phyloP scores from a whole-genome alignment of 1,284 basidiomycete genomes.

The Fomitopsis schrenkii region DNA sequence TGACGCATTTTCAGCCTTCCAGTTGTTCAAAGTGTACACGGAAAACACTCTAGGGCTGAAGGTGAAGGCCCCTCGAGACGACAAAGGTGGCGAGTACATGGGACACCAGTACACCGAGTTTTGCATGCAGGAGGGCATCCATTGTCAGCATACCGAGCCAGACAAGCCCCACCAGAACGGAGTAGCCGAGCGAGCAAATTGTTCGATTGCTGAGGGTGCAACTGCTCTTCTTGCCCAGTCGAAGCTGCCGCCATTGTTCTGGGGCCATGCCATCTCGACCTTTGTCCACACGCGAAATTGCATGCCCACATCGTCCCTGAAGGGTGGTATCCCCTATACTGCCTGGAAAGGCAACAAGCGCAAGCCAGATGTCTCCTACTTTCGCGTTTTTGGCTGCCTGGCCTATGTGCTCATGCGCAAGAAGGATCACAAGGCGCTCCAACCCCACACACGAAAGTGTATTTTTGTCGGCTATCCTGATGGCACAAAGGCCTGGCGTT shows the following conservation, averaged over 20 bases:
- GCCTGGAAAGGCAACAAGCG: too few species aligned
- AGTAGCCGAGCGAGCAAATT: constrained; percentile 29
- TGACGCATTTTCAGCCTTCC: constrained; percentile 17
- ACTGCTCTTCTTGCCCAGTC: constrained; percentile 19
- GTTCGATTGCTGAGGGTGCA: constrained; percentile 11
- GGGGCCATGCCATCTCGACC: constrained; percentile 10
- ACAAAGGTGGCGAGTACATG: constrained; percentile 28
- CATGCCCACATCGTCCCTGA: too few species aligned
- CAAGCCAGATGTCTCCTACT: too few species aligned
- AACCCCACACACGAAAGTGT: too few species aligned
- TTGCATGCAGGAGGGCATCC: constrained; percentile 21
- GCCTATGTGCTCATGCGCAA: too few species aligned
- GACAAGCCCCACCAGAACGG: constrained; percentile 31
- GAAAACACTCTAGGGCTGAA: constrained; percentile 18
- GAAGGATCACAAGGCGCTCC: too few species aligned
- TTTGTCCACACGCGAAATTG: too few species aligned
- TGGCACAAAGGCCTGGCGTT: too few species aligned
- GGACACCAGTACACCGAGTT: constrained; percentile 12
- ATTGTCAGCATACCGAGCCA: constrained; percentile 21
- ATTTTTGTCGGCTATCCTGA: too few species aligned
- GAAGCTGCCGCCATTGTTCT: constrained; percentile 21
- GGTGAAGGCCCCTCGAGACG: constrained; percentile 19
- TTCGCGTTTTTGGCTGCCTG: too few species aligned
- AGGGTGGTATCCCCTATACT: too few species aligned
- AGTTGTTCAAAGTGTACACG: constrained; percentile 15